Evolutionary conservation across 2,329 filamentous ascomycete species (phyloP).

Genomic region (Cryphonectria nitschkei): DNA sequence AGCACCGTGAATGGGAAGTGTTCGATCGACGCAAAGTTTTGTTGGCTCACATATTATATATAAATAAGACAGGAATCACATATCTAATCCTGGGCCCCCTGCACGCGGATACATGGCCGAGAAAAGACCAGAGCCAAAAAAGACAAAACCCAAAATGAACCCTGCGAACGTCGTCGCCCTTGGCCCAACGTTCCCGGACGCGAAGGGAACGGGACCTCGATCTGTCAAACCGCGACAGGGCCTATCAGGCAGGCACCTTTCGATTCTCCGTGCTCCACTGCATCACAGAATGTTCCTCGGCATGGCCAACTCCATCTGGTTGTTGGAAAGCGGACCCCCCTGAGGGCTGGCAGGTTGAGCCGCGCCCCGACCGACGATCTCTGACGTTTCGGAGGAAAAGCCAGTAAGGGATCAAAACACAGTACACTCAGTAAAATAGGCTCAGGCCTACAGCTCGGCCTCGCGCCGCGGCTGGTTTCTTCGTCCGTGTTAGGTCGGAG

Average conservation of each 20-base stretch:
- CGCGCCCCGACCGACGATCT: not conserved
- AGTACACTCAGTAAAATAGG: too few species aligned
- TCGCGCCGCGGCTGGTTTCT: not conserved
- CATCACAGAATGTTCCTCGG: not conserved
- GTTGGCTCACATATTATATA: not conserved
- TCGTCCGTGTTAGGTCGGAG: not conserved
- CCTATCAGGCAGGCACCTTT: not conserved
- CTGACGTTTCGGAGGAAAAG: not conserved
- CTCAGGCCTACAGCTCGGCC: not conserved
- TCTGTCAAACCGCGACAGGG: not conserved
- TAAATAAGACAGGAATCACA: not conserved
- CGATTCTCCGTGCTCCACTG: not conserved
- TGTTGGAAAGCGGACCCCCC: not conserved
- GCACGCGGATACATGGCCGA: not conserved
- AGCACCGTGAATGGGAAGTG: not conserved
- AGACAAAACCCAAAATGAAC: not conserved
- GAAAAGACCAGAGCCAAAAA: not conserved
- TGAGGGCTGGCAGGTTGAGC: not conserved
- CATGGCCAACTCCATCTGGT: not conserved
- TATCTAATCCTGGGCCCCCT: not conserved
- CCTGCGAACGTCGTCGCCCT: not conserved
- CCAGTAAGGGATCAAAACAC: not conserved
- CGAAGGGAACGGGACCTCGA: not conserved
- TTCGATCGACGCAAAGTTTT: not conserved
- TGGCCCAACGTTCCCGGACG: not conserved